These are phyloP conservation scores for Mycena chlorophos DNA, from an alignment of 768 basidiomycete genomes.

Conservation along the genomic window DNA sequence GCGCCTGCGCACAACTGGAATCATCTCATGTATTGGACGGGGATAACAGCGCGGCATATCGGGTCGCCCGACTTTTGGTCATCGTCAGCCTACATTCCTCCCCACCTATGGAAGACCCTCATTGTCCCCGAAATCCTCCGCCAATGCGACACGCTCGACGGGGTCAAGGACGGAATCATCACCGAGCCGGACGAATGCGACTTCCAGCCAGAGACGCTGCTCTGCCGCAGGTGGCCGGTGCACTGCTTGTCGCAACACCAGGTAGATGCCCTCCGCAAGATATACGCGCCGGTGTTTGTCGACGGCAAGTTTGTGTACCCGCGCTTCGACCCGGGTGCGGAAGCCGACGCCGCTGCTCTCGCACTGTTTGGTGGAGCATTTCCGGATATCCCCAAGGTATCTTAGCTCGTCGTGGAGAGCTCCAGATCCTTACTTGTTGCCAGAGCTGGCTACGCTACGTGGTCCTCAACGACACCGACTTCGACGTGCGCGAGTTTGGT, in stretches of 20 bases:
- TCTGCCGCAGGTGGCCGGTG: slow-evolving; percentile 10
- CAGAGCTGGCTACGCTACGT: slow-evolving; percentile 15
- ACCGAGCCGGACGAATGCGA: slow-evolving; percentile 17
- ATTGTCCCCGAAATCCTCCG: slow-evolving; percentile 10
- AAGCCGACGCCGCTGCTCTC: not conserved
- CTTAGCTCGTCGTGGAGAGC: not conserved
- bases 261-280: slow-evolving; percentile 22
- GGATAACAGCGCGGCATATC: not conserved
- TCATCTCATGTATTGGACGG: slow-evolving; percentile 11
- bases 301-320: slow-evolving; percentile 21
- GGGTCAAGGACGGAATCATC: slow-evolving; percentile 18
- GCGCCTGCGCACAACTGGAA: slow-evolving; percentile 25
- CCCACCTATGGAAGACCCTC: not conserved
- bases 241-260: slow-evolving; percentile 23
- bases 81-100: slow-evolving; percentile 17
- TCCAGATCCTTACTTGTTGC: not conserved
- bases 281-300: slow-evolving; percentile 24
- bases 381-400: not conserved
- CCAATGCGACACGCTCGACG: slow-evolving; percentile 19
- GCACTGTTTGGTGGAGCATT: slow-evolving; percentile 5
- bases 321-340: slow-evolving; percentile 18
- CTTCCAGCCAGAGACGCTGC: slow-evolving; percentile 21
- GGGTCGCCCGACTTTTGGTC: slow-evolving; percentile 13
- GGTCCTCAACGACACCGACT: slow-evolving; percentile 14
- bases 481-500: slow-evolving; percentile 7